phyloP scores from a whole-genome alignment of 2,329 filamentous ascomycete species.

The Didymella keratinophila region DNA sequence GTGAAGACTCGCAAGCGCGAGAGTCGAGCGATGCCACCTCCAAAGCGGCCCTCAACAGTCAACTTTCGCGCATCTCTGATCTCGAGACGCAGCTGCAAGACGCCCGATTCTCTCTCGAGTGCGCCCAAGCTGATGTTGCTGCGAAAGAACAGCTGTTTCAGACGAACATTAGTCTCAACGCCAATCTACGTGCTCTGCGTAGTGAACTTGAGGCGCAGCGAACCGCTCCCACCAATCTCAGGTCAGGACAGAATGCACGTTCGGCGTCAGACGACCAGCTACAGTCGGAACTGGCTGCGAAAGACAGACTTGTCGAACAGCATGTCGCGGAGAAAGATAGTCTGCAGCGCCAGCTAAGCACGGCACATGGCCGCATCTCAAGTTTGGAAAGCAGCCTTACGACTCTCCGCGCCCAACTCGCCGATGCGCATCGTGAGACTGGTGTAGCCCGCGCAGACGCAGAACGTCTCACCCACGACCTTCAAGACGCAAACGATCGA shows the following conservation, averaged over 20 bases:
- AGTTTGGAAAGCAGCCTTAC: slow-evolving; percentile 38
- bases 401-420: slow-evolving; percentile 45
- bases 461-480: slow-evolving; percentile 38
- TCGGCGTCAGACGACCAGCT: slow-evolving; percentile 17
- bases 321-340: slow-evolving; percentile 37
- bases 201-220: slow-evolving; percentile 28
- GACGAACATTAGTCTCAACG: slow-evolving; percentile 34
- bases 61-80: slow-evolving; percentile 18
- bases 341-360: slow-evolving; percentile 36
- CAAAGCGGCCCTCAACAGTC: background rate
- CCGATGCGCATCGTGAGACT: slow-evolving; percentile 41
- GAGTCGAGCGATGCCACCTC: background rate
- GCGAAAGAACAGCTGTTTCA: slow-evolving; percentile 40
- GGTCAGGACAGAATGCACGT: slow-evolving; percentile 4
- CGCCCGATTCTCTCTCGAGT: slow-evolving; percentile 38
- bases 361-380: slow-evolving; percentile 41
- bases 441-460: slow-evolving; percentile 35
- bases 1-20: slow-evolving; percentile 33
- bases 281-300: slow-evolving; percentile 35
- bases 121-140: slow-evolving; percentile 35
- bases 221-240: slow-evolving; percentile 6
- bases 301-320: slow-evolving; percentile 37
- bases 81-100: slow-evolving; percentile 37
- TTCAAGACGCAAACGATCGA: slow-evolving; percentile 37
- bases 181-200: slow-evolving; percentile 31